Conservation (phyloP, 1,139 yeast species). For the Candida mesenterica region DNA sequence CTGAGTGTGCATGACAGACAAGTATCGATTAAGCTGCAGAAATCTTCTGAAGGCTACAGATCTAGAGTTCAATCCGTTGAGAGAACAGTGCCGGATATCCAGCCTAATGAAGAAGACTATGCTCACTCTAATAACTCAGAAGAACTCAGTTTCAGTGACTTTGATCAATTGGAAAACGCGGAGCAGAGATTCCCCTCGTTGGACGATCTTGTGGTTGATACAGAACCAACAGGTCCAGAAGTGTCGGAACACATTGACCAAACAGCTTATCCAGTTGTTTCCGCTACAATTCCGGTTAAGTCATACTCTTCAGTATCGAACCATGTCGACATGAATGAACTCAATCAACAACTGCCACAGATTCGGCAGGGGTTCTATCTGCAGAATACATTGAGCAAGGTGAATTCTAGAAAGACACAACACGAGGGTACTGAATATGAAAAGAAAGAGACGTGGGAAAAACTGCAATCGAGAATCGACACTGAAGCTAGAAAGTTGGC, state of each 20-base stretch:
- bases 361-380: too few relatives aligned
- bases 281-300: too few relatives aligned
- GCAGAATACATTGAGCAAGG: not conserved
- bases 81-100: not conserved
- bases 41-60: slow-evolving; percentile 6
- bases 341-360: not conserved
- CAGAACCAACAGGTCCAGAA: not conserved
- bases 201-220: slow-evolving; percentile 29
- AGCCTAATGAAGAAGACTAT: not conserved
- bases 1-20: slow-evolving; percentile 4
- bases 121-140: not conserved
- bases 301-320: not conserved
- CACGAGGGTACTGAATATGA: slow-evolving; percentile 21
- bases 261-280: too few relatives aligned
- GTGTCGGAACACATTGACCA: not conserved
- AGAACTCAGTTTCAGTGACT: slow-evolving; percentile 2
- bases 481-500: slow-evolving; percentile 38
- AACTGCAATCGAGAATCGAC: slow-evolving; percentile 16
- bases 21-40: slow-evolving; percentile 6
- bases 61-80: slow-evolving; percentile 8
- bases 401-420: slow-evolving; percentile 2
- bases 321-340: not conserved
- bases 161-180: slow-evolving; percentile 39
- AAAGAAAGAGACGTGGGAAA: slow-evolving; percentile 42
- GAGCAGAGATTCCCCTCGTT: slow-evolving; percentile 47